These are phyloP conservation scores for Fusarium compactum DNA, from an alignment of 2,329 filamentous ascomycete genomes.

Conservation along the genomic window DNA sequence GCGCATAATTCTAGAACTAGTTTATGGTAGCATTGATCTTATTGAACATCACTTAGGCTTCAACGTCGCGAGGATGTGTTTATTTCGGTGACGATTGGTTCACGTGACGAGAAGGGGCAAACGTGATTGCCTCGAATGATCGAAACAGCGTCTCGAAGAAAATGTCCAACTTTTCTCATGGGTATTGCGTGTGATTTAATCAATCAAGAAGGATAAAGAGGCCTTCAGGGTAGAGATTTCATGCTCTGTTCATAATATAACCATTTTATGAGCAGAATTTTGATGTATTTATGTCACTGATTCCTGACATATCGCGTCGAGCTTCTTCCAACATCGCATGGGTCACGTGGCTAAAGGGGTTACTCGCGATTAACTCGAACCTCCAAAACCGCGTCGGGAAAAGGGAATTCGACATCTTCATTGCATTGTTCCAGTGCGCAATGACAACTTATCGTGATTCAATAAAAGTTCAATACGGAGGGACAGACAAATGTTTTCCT, in stretches of 20 bases:
- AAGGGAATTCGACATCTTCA: rapidly evolving
- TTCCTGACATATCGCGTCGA: background rate
- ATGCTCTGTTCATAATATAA: background rate
- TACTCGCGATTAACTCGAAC: background rate
- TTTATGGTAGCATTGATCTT: background rate
- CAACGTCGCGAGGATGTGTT: background rate
- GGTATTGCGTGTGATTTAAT: too few relatives aligned
- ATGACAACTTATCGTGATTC: rapidly evolving
- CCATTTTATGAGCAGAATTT: background rate
- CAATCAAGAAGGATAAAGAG: background rate
- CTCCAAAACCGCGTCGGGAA: background rate
- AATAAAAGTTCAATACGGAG: too few relatives aligned
- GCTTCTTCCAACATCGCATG: background rate
- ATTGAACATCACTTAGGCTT: background rate
- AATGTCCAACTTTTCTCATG: background rate
- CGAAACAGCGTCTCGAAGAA: background rate
- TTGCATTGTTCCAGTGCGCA: background rate
- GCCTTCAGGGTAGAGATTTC: rapidly evolving
- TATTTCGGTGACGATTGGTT: background rate
- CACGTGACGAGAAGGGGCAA: background rate
- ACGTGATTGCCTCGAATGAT: background rate
- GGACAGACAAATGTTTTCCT: rapidly evolving
- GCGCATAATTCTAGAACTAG: too few relatives aligned
- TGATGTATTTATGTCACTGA: background rate
- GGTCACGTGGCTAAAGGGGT: background rate